A percentile compares a stretch with the other conserved stretches of the same genome.
These are phyloP conservation scores for Yamadazyma paraphyllophila DNA, from an alignment of 805 yeast genomes.

Conservation along the genomic window DNA sequence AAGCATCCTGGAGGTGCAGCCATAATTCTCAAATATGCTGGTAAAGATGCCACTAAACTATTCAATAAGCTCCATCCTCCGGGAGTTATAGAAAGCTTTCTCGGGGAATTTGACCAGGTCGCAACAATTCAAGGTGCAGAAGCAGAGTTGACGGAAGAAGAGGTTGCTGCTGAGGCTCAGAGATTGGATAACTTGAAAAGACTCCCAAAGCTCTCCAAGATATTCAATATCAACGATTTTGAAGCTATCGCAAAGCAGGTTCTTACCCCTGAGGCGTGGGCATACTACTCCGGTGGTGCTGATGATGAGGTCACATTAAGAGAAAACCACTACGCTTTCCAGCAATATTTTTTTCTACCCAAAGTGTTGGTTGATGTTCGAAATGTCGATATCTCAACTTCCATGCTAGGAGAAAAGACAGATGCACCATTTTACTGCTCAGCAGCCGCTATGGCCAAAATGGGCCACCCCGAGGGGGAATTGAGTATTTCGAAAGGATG, in stretches of 20 bases:
- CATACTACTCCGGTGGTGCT: constrained; percentile 56
- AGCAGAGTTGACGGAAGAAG: not conserved
- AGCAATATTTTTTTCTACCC: constrained; percentile 82
- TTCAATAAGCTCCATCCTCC: constrained; percentile 41
- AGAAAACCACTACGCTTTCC: constrained; percentile 85
- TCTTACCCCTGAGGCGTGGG: constrained; percentile 32
- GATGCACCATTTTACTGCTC: constrained; percentile 47
- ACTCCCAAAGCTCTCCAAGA: constrained; percentile 29
- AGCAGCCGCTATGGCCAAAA: constrained; percentile 46
- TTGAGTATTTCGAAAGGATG: constrained; percentile 40
- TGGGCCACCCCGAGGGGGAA: constrained; percentile 47
- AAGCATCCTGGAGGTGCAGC: constrained; percentile 75
- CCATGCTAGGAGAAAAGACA: constrained; percentile 30
- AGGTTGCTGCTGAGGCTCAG: not conserved
- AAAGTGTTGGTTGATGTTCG: constrained; percentile 71
- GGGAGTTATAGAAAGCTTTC: constrained; percentile 18
- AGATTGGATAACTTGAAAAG: constrained; percentile 3
- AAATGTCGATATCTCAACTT: constrained; percentile 63
- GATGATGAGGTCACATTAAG: constrained; percentile 85
- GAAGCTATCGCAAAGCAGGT: constrained; percentile 34
- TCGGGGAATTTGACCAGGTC: constrained; percentile 7
- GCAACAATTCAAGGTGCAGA: not conserved
- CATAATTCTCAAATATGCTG: constrained; percentile 54
- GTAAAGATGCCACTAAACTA: constrained; percentile 59
- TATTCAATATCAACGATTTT: constrained; percentile 36